Evolutionary conservation across 768 basidiomycete genomes (phyloP).

Genomic region (Mycena kentingensis): DNA sequence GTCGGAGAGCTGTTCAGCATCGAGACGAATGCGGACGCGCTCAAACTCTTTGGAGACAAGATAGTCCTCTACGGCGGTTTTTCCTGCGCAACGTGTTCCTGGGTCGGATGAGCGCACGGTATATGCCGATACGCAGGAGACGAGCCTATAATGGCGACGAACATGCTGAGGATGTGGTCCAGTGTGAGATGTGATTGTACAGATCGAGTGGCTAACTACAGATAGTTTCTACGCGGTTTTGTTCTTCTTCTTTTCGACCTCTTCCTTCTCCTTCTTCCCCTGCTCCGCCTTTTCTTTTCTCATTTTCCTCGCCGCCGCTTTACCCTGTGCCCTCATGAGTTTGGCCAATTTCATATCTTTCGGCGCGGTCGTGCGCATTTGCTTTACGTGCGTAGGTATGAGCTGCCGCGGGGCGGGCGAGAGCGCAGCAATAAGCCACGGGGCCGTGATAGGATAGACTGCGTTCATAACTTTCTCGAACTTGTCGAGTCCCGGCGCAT

Average conservation of each 20-base stretch:
- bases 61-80: conserved; percentile 60
- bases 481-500: conserved; percentile 39
- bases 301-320: conserved; percentile 47
- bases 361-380: conserved; percentile 75
- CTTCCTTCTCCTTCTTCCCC: not conserved
- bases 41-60: conserved; percentile 62
- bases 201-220: not conserved
- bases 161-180: conserved; percentile 7
- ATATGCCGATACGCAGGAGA: not conserved
- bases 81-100: conserved; percentile 64
- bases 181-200: not conserved
- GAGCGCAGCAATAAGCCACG: conserved; percentile 56
- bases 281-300: conserved; percentile 20
- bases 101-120: conserved; percentile 23
- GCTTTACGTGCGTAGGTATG: conserved; percentile 79
- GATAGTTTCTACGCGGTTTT: not conserved
- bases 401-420: conserved; percentile 33
- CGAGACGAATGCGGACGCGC: conserved; percentile 42
- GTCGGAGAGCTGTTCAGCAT: conserved; percentile 13
- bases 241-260: not conserved
- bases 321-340: conserved; percentile 52
- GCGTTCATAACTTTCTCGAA: conserved; percentile 45
- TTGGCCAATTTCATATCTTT: conserved; percentile 77
- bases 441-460: conserved; percentile 59
- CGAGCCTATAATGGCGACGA: conserved; percentile 20